Base-by-base conservation (phyloP, 352 stramenopile genomes). In the Blastocystis sp. region DNA sequence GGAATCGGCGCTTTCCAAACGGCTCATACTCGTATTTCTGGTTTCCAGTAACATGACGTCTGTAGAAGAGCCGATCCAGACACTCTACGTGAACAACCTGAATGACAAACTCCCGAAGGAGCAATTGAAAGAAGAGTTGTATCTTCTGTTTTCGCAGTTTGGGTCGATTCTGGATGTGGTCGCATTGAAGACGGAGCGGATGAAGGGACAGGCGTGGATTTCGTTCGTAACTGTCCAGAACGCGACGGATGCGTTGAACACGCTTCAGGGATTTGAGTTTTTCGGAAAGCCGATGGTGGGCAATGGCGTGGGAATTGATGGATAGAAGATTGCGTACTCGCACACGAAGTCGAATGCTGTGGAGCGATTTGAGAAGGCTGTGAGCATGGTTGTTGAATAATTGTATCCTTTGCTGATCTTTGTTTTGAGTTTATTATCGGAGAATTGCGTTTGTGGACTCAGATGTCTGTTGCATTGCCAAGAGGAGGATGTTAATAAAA, bases 101-200 rank as follows among this genome's bases (percentile, higher is more conserved):
- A 81, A 81, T 21, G 69, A 81, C 48, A 81, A 57, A 29, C 40
- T 81, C 8, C 49, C 69, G 48, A 81, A 81, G 69, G 69, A 81
- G 51, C 69, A 81, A 44, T 64, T 81, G 69, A 81, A 57, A 32
- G 40, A 64, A 63, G 53, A 48, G 18, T 29, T 81, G 14, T 81
- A 81, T 64, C 44, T 81, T 29, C 49, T 81, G 46, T 81, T 81
- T 81, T 81, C 69, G 1, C 69, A 64, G 51, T 81, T 81, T 51
- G 69, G 69, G 36, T 46, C 48, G n/a, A 44, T 81, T 14, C 69
- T 81, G 21, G 69, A 81, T n/a, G 49, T 81, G 21, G 69, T 81
- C 16, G 69, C 69, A 36, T 51, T 81, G 24, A 81, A 81, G 40
- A 81, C 69, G 9, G 69, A 81, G 29, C 1, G 69, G 42, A 81